Evolutionary conservation across 1,284 basidiomycete genomes (phyloP), one percentile per base, ranked within the genome.

Genomic region (Melampsora larici-populina): DNA sequence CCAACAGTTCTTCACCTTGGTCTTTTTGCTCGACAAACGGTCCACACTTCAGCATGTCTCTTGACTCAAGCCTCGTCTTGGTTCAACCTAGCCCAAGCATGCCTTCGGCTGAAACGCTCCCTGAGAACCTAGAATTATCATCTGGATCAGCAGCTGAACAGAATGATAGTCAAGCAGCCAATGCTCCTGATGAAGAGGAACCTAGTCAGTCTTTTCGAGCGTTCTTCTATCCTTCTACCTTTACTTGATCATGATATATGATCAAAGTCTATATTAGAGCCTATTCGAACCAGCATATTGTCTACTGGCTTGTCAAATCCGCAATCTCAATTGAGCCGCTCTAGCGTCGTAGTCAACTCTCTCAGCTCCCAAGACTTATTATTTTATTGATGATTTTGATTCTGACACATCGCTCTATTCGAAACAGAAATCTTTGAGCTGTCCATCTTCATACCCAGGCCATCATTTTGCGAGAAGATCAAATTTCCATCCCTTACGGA

Each of bases 381-480:
- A 43, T 43, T 43, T 11, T 11, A 43, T 9, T 43, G 1, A 43
- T 43, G 11, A 43, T 43, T 13, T 13, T 43, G 40, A 43, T 43
- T 17, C 68, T 70, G n/a, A 70, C 33, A 24, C 29, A 17, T 43
- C 33, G n/a, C 31, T 33, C 9, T 29, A 68, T 63, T 21, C 13
- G 58, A 24, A 36, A 33, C 49, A 78, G 75, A 43, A n/a, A n/a
- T 64, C 0, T 78, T 70, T 49, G 67, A 78, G 26, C 68, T 78
- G 13, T 78, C 75, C 21, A 65, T 78, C 33, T 78, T 78, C 48
- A 70, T 78, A 8, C 68, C 75, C 21, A 66, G 68, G 18, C 75
- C 75, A 51, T 64, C 60, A 9, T 78, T 78, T 31, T 78, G 75
- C 33, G 33, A 43, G 21, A 60, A 70, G 7, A 67, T 78, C 60